Evolutionary conservation across 495 filamentous ascomycete species (phyloP).

Genomic region (Annulohypoxylon bovei): DNA sequence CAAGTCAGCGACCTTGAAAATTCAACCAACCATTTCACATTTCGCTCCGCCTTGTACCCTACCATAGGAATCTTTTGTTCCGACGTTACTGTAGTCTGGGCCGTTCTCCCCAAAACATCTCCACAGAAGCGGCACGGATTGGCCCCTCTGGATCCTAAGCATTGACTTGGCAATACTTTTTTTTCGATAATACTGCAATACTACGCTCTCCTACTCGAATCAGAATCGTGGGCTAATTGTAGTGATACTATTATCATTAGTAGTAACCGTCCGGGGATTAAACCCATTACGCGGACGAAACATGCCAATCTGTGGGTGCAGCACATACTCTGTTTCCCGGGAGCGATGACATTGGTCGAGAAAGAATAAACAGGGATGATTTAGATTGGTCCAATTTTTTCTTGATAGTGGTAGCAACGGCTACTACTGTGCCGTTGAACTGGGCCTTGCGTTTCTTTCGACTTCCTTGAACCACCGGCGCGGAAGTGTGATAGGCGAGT

Average conservation of each 20-base stretch:
- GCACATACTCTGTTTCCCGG: not conserved
- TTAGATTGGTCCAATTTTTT: not conserved
- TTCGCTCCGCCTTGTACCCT: slow-evolving; percentile 6
- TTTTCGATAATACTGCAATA: slow-evolving; percentile 21
- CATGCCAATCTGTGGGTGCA: slow-evolving; percentile 14
- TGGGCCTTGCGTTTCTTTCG: too few species aligned
- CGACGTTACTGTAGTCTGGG: slow-evolving; percentile 29
- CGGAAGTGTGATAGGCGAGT: too few species aligned
- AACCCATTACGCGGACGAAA: slow-evolving; percentile 17
- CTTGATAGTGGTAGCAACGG: not conserved
- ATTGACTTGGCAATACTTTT: slow-evolving; percentile 28
- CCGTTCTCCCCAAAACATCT: slow-evolving; percentile 16
- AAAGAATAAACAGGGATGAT: not conserved
- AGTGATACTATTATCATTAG: not conserved
- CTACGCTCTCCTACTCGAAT: slow-evolving; percentile 1
- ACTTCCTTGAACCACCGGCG: not conserved
- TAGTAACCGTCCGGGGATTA: slow-evolving; percentile 23
- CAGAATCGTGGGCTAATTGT: not conserved
- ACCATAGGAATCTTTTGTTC: slow-evolving; percentile 9
- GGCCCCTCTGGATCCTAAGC: slow-evolving; percentile 16
- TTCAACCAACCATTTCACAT: not conserved
- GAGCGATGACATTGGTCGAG: not conserved
- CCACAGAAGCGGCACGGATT: slow-evolving; percentile 33
- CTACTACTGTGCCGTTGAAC: too few species aligned
- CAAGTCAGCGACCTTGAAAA: not conserved